Conservation (phyloP, 2,329 filamentous ascomycete species). For the Akanthomyces muscarius region DNA sequence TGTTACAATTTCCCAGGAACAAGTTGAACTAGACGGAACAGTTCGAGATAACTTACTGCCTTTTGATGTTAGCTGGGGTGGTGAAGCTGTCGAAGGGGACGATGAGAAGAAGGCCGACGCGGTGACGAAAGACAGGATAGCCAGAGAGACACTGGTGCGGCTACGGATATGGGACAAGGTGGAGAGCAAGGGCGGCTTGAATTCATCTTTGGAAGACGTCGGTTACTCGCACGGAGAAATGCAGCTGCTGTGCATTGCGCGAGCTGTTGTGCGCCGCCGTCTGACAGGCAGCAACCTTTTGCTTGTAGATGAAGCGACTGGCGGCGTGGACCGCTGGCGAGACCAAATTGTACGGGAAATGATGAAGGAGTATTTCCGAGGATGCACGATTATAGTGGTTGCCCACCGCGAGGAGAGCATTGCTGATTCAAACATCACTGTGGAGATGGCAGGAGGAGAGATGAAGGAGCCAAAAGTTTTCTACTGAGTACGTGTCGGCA, state of each 20-base stretch:
- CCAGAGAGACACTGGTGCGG: neutral
- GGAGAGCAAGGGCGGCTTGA: neutral
- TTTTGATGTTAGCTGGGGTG: neutral
- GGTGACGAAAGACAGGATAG: neutral
- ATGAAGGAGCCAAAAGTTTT: neutral
- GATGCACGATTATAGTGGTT: constrained; percentile 3
- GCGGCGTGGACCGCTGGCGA: neutral
- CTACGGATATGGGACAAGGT: constrained; percentile 3
- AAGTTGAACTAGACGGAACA: constrained; percentile 18
- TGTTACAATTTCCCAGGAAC: constrained; percentile 22
- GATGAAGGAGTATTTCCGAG: constrained; percentile 8
- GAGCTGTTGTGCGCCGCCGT: constrained; percentile 1
- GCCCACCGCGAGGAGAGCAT: constrained; percentile 9
- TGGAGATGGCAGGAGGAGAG: neutral
- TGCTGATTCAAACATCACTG: neutral
- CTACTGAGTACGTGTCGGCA: neutral
- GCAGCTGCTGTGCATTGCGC: constrained; percentile 10
- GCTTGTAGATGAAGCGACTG: constrained; percentile 7
- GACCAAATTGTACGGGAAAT: neutral
- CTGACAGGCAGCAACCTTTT: constrained; percentile 1
- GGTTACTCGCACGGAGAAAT: constrained; percentile 13
- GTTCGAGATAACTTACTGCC: neutral
- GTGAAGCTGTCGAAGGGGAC: neutral
- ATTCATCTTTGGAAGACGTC: neutral
- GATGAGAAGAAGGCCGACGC: neutral